Conservation (phyloP, 768 basidiomycete genomes). For the Boletus barrowsii region DNA sequence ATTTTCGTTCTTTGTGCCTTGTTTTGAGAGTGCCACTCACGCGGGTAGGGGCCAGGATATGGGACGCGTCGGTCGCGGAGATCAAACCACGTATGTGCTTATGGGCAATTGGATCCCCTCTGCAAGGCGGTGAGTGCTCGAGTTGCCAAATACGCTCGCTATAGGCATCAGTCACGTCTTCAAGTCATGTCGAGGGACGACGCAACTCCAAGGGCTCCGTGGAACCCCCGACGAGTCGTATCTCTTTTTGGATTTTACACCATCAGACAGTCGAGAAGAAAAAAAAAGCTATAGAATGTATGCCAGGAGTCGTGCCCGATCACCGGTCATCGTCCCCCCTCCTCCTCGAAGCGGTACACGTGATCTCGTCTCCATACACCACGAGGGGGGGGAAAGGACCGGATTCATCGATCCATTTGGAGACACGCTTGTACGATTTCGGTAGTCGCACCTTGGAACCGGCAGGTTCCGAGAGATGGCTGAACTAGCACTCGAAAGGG, state of each 20-base stretch:
- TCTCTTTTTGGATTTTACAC: constrained; percentile 1
- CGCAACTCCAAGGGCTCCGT: constrained; percentile 27
- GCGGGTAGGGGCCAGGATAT: background rate
- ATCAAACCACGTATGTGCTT: constrained; percentile 18
- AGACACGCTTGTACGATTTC: no score
- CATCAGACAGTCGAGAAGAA: background rate
- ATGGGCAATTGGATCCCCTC: constrained; percentile 7
- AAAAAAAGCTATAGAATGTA: background rate
- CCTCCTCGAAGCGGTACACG: background rate
- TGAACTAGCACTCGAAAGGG: background rate
- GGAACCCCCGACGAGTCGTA: constrained; percentile 9
- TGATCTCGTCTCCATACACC: background rate
- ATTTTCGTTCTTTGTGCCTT: constrained; percentile 19
- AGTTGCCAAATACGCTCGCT: background rate
- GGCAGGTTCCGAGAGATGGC: background rate
- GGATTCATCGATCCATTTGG: no score
- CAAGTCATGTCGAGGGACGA: constrained; percentile 1
- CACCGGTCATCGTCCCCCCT: no score
- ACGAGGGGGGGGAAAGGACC: no score
- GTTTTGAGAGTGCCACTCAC: background rate
- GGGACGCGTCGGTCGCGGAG: constrained; percentile 25
- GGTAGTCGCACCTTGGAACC: background rate
- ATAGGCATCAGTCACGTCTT: constrained; percentile 1
- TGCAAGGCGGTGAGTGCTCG: background rate
- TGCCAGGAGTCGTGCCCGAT: background rate